A percentile compares a stretch with the other conserved stretches of the same genome.
Evolutionary conservation across 345 rosid species (phyloP).

Genomic region (Laguncularia racemosa): DNA sequence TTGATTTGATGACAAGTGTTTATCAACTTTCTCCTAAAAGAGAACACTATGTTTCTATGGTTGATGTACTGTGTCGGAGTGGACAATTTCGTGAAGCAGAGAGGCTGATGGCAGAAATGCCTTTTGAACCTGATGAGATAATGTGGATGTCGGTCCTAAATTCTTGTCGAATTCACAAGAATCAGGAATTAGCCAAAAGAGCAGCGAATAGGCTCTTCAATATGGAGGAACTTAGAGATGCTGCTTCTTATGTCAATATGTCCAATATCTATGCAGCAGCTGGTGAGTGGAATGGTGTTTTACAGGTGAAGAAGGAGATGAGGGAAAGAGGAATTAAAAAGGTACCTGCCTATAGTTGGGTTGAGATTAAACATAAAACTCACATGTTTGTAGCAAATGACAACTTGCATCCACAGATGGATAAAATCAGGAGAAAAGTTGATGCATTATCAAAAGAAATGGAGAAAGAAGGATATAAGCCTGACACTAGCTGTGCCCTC

Average conservation of each 20-base stretch:
- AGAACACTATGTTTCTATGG: conserved; percentile 65
- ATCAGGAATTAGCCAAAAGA: conserved; percentile 53
- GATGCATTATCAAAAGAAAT: conserved; percentile 41
- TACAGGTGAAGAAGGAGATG: conserved; percentile 70
- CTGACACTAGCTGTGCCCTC: conserved; percentile 64
- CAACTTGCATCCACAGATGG: conserved; percentile 41
- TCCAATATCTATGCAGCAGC: conserved; percentile 72
- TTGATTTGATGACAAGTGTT: conserved; percentile 42
- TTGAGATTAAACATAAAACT: conserved; percentile 52
- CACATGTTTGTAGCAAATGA: conserved; percentile 68
- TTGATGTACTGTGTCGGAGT: conserved; percentile 60
- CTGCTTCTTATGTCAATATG: conserved; percentile 73
- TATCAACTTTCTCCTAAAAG: conserved; percentile 51
- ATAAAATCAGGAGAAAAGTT: conserved; percentile 45
- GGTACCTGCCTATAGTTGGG: conserved; percentile 78
- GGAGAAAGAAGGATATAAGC: conserved; percentile 64
- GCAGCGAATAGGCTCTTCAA: conserved; percentile 60
- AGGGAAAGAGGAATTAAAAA: conserved; percentile 68
- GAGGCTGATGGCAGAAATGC: conserved; percentile 60
- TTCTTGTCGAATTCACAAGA: conserved; percentile 83
- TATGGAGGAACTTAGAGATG: conserved; percentile 75
- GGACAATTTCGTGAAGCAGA: conserved; percentile 64
- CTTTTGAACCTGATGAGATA: conserved; percentile 70
- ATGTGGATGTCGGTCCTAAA: conserved; percentile 84
- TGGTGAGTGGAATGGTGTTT: conserved; percentile 66